These are phyloP conservation scores for Trichoderma arundinaceum DNA, from an alignment of 2,329 filamentous ascomycete species.

Conservation along the genomic window DNA sequence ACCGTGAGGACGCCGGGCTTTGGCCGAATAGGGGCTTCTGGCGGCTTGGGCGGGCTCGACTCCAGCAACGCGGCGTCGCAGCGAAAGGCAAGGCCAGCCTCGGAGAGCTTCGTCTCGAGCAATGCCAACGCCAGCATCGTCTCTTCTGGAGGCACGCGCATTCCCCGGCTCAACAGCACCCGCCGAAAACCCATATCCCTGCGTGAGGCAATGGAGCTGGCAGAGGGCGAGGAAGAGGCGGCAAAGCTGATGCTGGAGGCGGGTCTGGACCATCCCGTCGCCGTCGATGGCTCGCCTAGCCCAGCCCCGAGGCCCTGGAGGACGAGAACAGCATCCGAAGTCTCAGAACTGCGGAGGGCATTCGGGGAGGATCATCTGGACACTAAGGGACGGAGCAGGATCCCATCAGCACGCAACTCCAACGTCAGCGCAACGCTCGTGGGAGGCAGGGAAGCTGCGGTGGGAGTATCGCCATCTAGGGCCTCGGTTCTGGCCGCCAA, in stretches of 20 bases:
- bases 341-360: slow-evolving; percentile 41
- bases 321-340: slow-evolving; percentile 42
- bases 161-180: slow-evolving; percentile 43
- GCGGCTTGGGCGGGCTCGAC: background rate
- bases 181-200: slow-evolving; percentile 48
- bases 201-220: slow-evolving; percentile 50
- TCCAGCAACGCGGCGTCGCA: background rate
- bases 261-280: slow-evolving; percentile 37
- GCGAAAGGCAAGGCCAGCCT: slow-evolving; percentile 36
- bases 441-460: slow-evolving; percentile 18
- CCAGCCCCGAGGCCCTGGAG: slow-evolving; percentile 57
- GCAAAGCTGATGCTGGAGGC: slow-evolving; percentile 37
- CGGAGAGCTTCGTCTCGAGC: slow-evolving; percentile 36
- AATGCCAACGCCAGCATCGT: slow-evolving; percentile 34
- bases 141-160: slow-evolving; percentile 43
- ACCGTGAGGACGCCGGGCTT: slow-evolving; percentile 19
- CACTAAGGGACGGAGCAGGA: slow-evolving; percentile 38
- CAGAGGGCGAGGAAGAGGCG: slow-evolving; percentile 41
- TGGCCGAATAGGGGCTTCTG: background rate
- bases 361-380: slow-evolving; percentile 43
- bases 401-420: slow-evolving; percentile 20
- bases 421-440: slow-evolving; percentile 24
- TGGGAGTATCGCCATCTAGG: slow-evolving; percentile 11
- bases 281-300: slow-evolving; percentile 55
- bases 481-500: background rate